Evolutionary conservation across 2,329 filamentous ascomycete genomes (phyloP).

Genomic region (Sarocladium strictum): DNA sequence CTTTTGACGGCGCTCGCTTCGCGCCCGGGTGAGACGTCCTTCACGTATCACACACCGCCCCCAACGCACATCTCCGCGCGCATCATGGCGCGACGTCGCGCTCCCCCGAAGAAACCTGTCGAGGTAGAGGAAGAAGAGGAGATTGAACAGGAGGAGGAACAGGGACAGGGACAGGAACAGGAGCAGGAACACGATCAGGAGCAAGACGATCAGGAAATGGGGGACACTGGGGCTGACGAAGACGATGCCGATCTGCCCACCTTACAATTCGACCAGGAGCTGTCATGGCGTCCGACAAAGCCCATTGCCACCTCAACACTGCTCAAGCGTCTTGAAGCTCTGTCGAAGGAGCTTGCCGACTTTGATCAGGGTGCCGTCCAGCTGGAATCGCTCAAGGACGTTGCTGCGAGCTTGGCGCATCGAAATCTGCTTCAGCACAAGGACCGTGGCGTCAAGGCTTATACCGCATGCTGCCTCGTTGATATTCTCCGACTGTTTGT

Average conservation of each 20-base stretch:
- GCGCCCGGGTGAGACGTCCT: constrained; percentile 3
- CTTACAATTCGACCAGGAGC: constrained; percentile 75
- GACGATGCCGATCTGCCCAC: constrained; percentile 23
- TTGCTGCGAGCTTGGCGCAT: constrained; percentile 78
- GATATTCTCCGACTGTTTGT: constrained; percentile 91
- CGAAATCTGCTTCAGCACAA: constrained; percentile 83
- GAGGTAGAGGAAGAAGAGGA: constrained; percentile 12
- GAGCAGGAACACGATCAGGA: constrained; percentile 11
- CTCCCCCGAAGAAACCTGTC: constrained; percentile 4
- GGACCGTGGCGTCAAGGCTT: constrained; percentile 88
- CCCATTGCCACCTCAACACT: constrained; percentile 80
- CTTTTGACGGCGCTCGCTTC: background rate
- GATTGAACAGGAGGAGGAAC: constrained; percentile 9
- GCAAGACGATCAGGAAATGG: constrained; percentile 10
- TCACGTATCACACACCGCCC: background rate
- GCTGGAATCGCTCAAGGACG: constrained; percentile 72
- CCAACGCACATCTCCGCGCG: background rate
- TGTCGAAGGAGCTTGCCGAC: constrained; percentile 76
- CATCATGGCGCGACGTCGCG: constrained; percentile 9
- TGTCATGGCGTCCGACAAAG: constrained; percentile 89
- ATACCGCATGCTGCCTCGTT: constrained; percentile 80
- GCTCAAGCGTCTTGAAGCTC: constrained; percentile 69
- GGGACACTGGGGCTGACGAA: constrained; percentile 17
- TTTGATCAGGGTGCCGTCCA: constrained; percentile 85
- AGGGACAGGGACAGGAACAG: constrained; percentile 10